Percentiles rank a stretch among this genome's conserved stretches.
Conservation (phyloP, 805 yeast species). For the Lipomyces yamanashiensis region DNA sequence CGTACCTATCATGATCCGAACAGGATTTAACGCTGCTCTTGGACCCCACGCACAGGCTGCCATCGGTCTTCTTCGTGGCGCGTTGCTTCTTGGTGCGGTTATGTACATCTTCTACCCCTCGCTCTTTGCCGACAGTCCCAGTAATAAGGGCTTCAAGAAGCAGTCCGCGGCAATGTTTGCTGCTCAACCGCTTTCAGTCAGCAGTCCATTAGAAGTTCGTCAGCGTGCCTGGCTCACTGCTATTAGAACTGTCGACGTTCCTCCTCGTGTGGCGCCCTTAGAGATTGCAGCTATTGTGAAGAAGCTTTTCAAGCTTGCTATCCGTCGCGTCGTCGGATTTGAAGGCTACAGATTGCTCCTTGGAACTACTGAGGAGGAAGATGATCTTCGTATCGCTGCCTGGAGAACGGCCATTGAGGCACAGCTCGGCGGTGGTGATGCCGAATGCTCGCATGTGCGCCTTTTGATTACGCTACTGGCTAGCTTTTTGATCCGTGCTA, state of each 20-base stretch:
- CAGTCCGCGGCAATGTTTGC: constrained; percentile 9
- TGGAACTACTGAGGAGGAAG: constrained; percentile 32
- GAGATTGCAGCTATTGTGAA: constrained; percentile 24
- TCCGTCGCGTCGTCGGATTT: constrained; percentile 38
- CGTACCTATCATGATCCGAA: constrained; percentile 39
- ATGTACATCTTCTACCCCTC: constrained; percentile 41
- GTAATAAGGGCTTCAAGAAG: constrained; percentile 24
- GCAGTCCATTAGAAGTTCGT: constrained; percentile 34
- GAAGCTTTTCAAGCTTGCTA: constrained; percentile 32
- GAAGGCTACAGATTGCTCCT: constrained; percentile 37
- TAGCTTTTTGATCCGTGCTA: constrained; percentile 39
- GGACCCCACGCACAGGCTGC: constrained; percentile 31
- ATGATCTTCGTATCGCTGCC: constrained; percentile 27
- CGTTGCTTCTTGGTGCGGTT: constrained; percentile 42
- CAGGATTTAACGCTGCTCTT: constrained; percentile 19
- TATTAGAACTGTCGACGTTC: constrained; percentile 38
- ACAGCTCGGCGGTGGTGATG: constrained; percentile 48
- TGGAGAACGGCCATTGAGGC: constrained; percentile 44
- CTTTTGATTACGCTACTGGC: constrained; percentile 42
- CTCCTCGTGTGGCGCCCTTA: constrained; percentile 30
- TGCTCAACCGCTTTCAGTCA: constrained; percentile 19
- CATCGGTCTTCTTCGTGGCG: constrained; percentile 36
- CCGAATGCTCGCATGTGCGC: constrained; percentile 37
- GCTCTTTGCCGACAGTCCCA: constrained; percentile 24
- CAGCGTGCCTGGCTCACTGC: constrained; percentile 42